Evolutionary conservation across 352 stramenopile genomes (phyloP).

Genomic region (Phytophthora pistaciae): DNA sequence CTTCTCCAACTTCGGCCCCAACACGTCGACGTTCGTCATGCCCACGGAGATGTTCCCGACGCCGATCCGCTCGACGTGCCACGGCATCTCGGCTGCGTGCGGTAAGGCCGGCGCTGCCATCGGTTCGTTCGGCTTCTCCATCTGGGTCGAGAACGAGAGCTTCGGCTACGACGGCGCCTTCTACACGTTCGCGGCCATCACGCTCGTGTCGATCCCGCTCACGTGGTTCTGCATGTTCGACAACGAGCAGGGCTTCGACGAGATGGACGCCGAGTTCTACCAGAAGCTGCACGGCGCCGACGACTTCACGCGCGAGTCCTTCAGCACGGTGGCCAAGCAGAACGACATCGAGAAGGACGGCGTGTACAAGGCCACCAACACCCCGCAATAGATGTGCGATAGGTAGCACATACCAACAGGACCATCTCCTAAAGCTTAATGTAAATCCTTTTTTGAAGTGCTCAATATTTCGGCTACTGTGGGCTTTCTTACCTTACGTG

Average conservation of each 20-base stretch:
- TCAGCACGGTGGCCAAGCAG: constrained; percentile 35
- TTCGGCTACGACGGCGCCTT: constrained; percentile 70
- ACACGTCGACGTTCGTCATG: constrained; percentile 91
- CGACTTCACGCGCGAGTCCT: constrained; percentile 51
- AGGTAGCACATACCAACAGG: constrained; percentile 23
- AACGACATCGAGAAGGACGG: constrained; percentile 39
- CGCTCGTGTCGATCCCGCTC: constrained; percentile 59
- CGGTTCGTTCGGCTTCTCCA: constrained; percentile 71
- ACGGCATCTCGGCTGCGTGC: constrained; percentile 88
- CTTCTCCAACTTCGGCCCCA: constrained; percentile 90
- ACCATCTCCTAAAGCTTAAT: constrained; percentile 22
- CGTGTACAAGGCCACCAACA: constrained; percentile 32
- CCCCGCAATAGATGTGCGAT: constrained; percentile 32
- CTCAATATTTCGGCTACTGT: neutral
- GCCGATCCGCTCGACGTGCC: constrained; percentile 86
- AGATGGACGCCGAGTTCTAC: constrained; percentile 73
- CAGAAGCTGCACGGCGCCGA: constrained; percentile 42
- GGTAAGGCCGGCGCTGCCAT: constrained; percentile 90
- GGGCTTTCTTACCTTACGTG: too few relatives aligned
- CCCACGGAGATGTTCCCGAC: constrained; percentile 90
- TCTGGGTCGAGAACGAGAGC: constrained; percentile 66
- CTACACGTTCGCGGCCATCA: constrained; percentile 68
- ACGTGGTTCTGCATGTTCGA: constrained; percentile 78
- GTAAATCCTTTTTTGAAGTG: constrained; percentile 27
- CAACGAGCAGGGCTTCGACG: constrained; percentile 60